These are phyloP conservation scores for Exophiala spinifera DNA, from an alignment of 2,329 filamentous ascomycete genomes.

Conservation along the genomic window DNA sequence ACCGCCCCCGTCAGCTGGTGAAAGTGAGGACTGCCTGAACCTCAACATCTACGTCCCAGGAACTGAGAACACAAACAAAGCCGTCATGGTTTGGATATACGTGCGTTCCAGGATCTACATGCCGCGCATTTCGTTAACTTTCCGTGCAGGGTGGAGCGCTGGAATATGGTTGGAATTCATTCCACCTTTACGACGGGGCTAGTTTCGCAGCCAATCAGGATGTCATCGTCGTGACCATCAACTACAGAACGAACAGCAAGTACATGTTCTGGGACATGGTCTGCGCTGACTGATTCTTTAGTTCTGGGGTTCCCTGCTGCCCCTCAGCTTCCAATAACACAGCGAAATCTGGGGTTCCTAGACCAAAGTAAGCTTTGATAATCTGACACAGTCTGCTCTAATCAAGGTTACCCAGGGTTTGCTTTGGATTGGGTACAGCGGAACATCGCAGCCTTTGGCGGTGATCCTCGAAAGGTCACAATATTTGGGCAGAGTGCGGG, in stretches of 20 bases:
- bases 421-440: slow-evolving; percentile 38
- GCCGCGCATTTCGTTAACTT: too few relatives aligned
- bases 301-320: slow-evolving; percentile 42
- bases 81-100: slow-evolving; percentile 42
- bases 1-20: slow-evolving; percentile 15
- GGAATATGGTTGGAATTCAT: slow-evolving; percentile 31
- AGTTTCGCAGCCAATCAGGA: slow-evolving; percentile 32
- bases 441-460: slow-evolving; percentile 36
- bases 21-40: slow-evolving; percentile 41
- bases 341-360: slow-evolving; percentile 33
- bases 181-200: slow-evolving; percentile 35
- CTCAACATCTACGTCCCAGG: slow-evolving; percentile 42
- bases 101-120: too few relatives aligned
- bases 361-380: background rate
- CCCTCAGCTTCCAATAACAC: slow-evolving; percentile 33
- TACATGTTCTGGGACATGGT: too few relatives aligned
- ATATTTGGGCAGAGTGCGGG: slow-evolving; percentile 39
- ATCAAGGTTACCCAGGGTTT: slow-evolving; percentile 22
- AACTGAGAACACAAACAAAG: slow-evolving; percentile 16
- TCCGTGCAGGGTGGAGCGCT: slow-evolving; percentile 37
- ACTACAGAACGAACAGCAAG: slow-evolving; percentile 31
- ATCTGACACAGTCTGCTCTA: background rate
- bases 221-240: slow-evolving; percentile 35
- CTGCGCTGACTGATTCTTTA: too few relatives aligned
- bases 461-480: slow-evolving; percentile 35